Conservation (phyloP, 2,329 filamentous ascomycete genomes). For the Talaromyces sp. region DNA sequence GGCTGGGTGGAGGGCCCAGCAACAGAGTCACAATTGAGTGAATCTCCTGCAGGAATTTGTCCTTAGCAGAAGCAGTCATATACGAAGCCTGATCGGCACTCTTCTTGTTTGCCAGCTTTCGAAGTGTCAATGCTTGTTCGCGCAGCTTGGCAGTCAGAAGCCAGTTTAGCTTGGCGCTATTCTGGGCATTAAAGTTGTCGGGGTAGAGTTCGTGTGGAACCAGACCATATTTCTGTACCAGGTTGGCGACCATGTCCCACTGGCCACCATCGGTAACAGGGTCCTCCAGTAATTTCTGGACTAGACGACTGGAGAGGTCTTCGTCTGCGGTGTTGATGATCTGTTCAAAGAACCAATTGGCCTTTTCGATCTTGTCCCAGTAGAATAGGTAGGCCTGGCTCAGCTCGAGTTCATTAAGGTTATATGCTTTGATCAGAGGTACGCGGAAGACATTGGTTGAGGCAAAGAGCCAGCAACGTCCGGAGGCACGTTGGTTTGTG, state of each 20-base stretch:
- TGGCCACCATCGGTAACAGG: constrained; percentile 82
- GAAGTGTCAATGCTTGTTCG: constrained; percentile 76
- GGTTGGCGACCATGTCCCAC: constrained; percentile 89
- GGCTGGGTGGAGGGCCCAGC: constrained; percentile 75
- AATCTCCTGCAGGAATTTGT: constrained; percentile 76
- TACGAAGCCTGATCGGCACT: constrained; percentile 34
- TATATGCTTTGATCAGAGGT: constrained; percentile 82
- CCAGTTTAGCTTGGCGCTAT: constrained; percentile 69
- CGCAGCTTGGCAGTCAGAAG: constrained; percentile 82
- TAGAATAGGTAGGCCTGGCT: constrained; percentile 87
- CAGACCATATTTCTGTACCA: constrained; percentile 86
- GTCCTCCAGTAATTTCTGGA: constrained; percentile 68
- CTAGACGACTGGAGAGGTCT: constrained; percentile 70
- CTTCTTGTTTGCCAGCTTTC: constrained; percentile 55
- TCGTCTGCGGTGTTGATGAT: constrained; percentile 73
- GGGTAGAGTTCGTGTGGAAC: constrained; percentile 81
- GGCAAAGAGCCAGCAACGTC: constrained; percentile 90
- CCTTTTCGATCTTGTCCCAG: constrained; percentile 92
- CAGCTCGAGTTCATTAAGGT: constrained; percentile 78
- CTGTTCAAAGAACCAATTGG: constrained; percentile 86
- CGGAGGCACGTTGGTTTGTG: constrained; percentile 80
- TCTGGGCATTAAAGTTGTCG: constrained; percentile 76
- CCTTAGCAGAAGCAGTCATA: constrained; percentile 60
- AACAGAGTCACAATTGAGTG: constrained; percentile 80
- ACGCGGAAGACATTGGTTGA: constrained; percentile 89